Conservation (phyloP, 352 stramenopile species). For the Hyaloperonospora brassicae region DNA sequence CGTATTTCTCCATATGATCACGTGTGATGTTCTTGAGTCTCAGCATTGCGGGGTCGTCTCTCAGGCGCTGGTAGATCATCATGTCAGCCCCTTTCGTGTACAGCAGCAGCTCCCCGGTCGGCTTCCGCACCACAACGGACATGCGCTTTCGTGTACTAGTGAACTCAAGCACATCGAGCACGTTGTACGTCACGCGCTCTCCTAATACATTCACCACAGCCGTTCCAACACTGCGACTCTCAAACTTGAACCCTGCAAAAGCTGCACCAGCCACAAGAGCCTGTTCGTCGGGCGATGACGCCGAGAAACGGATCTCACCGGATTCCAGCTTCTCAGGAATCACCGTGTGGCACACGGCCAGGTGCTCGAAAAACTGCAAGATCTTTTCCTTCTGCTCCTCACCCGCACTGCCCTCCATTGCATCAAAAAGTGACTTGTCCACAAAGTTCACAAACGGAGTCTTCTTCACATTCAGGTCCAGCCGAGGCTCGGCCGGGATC, state of each 20-base stretch:
- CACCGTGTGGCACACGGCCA: slow-evolving; percentile 80
- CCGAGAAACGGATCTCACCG: slow-evolving; percentile 55
- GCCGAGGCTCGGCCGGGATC: slow-evolving; percentile 50
- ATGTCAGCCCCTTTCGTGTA: slow-evolving; percentile 91
- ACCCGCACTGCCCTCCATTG: slow-evolving; percentile 42
- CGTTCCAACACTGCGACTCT: slow-evolving; percentile 45
- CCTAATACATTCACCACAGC: slow-evolving; percentile 44
- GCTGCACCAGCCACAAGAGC: slow-evolving; percentile 67
- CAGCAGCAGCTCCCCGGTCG: slow-evolving; percentile 46
- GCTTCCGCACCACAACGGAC: slow-evolving; percentile 57
- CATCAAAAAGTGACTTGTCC: slow-evolving; percentile 51
- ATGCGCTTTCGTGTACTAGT: slow-evolving; percentile 76
- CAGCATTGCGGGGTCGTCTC: slow-evolving; percentile 39
- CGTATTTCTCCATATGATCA: slow-evolving; percentile 79
- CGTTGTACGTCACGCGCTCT: slow-evolving; percentile 41
- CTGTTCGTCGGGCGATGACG: slow-evolving; percentile 81
- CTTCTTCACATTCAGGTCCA: slow-evolving; percentile 39
- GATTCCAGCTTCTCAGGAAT: slow-evolving; percentile 64
- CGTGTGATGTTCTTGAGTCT: slow-evolving; percentile 49
- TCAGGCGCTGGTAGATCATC: slow-evolving; percentile 84
- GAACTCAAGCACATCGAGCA: slow-evolving; percentile 72
- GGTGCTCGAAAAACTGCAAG: slow-evolving; percentile 73
- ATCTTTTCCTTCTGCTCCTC: slow-evolving; percentile 44
- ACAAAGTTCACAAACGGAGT: slow-evolving; percentile 81
- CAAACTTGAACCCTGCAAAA: slow-evolving; percentile 66